Evolutionary conservation across 164 flowering plant species (phyloP).

Genomic region (Litsea cubeba): DNA sequence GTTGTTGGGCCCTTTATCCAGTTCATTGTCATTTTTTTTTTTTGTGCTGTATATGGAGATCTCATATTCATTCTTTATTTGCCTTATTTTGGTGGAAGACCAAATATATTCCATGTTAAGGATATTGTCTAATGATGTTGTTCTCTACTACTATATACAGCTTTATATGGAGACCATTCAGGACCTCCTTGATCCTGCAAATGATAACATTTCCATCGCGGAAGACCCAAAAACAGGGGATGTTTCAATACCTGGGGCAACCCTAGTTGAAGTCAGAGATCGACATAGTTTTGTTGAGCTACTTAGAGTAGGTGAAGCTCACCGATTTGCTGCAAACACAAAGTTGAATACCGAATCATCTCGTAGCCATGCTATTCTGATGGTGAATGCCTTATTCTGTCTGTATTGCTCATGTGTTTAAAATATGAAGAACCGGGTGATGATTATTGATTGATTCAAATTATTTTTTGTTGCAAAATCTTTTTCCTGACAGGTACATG

Average conservation of each 20-base stretch:
- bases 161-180: constrained; percentile 97
- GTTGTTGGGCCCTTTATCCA: constrained; percentile 26
- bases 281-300: constrained; percentile 80
- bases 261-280: constrained; percentile 62
- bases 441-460: background rate
- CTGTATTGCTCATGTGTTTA: background rate
- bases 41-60: background rate
- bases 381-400: constrained; percentile 42
- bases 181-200: constrained; percentile 86
- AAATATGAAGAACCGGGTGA: background rate
- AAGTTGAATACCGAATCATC: constrained; percentile 95
- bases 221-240: constrained; percentile 96
- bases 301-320: constrained; percentile 80
- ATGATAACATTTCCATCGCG: constrained; percentile 82
- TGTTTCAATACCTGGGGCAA: constrained; percentile 91
- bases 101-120: no score
- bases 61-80: background rate
- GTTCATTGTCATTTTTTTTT: background rate
- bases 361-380: constrained; percentile 90
- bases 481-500: constrained; percentile 48
- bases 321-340: constrained; percentile 94
- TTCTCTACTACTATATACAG: constrained; percentile 32
- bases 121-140: background rate
- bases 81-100: background rate
- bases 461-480: background rate